phyloP scores from a whole-genome alignment of 192 early-diverging fungal genomes.

The Podila epigama region DNA sequence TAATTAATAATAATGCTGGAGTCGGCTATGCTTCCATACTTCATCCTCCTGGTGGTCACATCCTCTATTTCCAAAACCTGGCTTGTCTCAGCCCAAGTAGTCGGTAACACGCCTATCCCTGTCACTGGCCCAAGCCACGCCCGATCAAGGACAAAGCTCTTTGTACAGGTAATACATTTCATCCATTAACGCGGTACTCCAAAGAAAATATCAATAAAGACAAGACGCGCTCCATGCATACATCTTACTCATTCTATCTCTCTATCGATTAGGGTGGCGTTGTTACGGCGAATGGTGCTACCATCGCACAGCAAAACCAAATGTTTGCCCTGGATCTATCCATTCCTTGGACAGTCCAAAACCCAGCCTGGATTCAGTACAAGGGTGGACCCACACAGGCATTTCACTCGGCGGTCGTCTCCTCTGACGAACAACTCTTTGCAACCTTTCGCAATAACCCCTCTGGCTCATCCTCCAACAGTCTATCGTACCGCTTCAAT shows the following conservation, averaged over 20 bases:
- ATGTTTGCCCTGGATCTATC: constrained; percentile 7
- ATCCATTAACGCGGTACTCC: background rate
- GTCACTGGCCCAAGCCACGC: constrained; percentile 5
- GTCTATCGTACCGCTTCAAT: constrained; percentile 3
- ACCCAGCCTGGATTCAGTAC: constrained; percentile 5
- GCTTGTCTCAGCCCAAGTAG: background rate
- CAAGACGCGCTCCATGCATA: too few relatives aligned
- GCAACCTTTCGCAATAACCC: background rate
- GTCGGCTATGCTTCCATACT: background rate
- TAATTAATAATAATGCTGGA: background rate
- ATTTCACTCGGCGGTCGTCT: constrained; percentile 3
- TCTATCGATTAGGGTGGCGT: background rate
- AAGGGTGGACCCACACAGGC: constrained; percentile 8
- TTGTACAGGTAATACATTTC: constrained; percentile 1
- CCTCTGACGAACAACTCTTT: constrained; percentile 5
- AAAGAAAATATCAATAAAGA: too few relatives aligned
- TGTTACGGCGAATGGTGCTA: constrained; percentile 1
- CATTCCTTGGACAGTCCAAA: background rate
- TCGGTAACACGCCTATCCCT: background rate
- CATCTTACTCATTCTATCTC: background rate
- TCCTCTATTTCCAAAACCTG: background rate
- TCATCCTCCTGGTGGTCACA: background rate
- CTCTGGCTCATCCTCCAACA: background rate
- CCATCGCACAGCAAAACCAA: constrained; percentile 16
- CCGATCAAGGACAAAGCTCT: constrained; percentile 12